Evolutionary conservation across 768 basidiomycete species (phyloP).

Genomic region (Termitomyces sp.): DNA sequence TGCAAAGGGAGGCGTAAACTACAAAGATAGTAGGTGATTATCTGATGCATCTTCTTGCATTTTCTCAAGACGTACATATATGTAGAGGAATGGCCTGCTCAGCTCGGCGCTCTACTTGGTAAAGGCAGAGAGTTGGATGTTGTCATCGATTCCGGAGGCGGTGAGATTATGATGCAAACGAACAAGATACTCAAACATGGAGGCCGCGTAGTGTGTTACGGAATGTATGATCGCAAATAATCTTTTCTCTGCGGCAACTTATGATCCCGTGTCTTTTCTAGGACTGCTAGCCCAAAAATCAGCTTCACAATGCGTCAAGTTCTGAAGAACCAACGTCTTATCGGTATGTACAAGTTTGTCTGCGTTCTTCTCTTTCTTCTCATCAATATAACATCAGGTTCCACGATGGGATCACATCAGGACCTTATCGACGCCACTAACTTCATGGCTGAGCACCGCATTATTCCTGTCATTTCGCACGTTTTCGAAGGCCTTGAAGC

Average conservation of each 20-base stretch:
- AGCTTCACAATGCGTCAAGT: slow-evolving; percentile 76
- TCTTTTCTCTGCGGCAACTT: not conserved
- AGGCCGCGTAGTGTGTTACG: slow-evolving; percentile 57
- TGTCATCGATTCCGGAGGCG: slow-evolving; percentile 68
- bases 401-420: slow-evolving; percentile 77
- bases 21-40: slow-evolving; percentile 50
- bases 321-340: slow-evolving; percentile 63
- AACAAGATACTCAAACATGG: slow-evolving; percentile 48
- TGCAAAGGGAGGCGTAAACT: slow-evolving; percentile 72
- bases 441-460: slow-evolving; percentile 60
- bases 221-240: slow-evolving; percentile 40
- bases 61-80: not conserved
- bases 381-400: slow-evolving; percentile 38
- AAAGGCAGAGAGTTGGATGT: slow-evolving; percentile 40
- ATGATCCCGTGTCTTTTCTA: slow-evolving; percentile 16
- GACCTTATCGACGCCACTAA: slow-evolving; percentile 68
- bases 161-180: slow-evolving; percentile 50
- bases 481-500: slow-evolving; percentile 60
- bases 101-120: slow-evolving; percentile 38
- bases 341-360: slow-evolving; percentile 41
- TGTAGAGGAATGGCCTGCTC: slow-evolving; percentile 45
- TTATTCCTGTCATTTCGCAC: slow-evolving; percentile 66
- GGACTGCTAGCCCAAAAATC: slow-evolving; percentile 57
- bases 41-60: not conserved
- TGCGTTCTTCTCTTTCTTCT: not conserved